Base-by-base conservation (phyloP, 2,329 filamentous ascomycete genomes). In the Ophiocordyceps camponoti-rufipedis region DNA sequence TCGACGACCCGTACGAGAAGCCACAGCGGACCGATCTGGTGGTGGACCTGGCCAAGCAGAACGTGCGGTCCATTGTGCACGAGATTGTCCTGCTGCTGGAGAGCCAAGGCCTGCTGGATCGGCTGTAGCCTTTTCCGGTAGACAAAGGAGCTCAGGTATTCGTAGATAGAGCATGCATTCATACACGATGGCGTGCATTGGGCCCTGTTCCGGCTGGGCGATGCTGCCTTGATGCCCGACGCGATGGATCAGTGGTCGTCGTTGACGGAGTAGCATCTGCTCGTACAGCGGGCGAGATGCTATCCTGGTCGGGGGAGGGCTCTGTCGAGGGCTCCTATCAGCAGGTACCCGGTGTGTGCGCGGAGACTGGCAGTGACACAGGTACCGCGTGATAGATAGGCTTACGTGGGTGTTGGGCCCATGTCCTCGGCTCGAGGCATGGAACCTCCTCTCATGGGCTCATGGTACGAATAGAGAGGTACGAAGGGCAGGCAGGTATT, bases 1-100 rank as follows among this genome's bases (percentile, higher is more conserved):
- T 98, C 47, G 89, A 96, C 61, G 89, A 96, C 69, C 88, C 91
- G 43, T 98, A 98, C 61, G 91, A 98, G 78, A 60, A 65, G 19
- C 91, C 91, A 10, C 57, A 66, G 53, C 87, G 89, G 67, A 76
- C 88, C 31, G 80, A 96, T 61, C 71, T 98, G 52, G 77, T 78
- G 5, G 89, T 96, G 38, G 83, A 96, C 63, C 63, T 82, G 46
- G 80, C 84, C 67, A 91, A 82, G 74, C 86, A 85, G 65, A 84
- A 78, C 53, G 88, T 96, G 43, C 76, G 91, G 58, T 91, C 84
- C 48, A 89, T 89, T 50, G 91, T 98, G 45, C 91, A 98, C 70
- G 85, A 96, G 74, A 96, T 98, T 57, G 75, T 98, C 51, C 72
- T 98, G 58, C 67, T 95, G 67, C 71, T 98, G 48, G 91, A 98